These are phyloP conservation scores for Apiospora phragmitis DNA, from an alignment of 2,329 filamentous ascomycete genomes.

Conservation along the genomic window DNA sequence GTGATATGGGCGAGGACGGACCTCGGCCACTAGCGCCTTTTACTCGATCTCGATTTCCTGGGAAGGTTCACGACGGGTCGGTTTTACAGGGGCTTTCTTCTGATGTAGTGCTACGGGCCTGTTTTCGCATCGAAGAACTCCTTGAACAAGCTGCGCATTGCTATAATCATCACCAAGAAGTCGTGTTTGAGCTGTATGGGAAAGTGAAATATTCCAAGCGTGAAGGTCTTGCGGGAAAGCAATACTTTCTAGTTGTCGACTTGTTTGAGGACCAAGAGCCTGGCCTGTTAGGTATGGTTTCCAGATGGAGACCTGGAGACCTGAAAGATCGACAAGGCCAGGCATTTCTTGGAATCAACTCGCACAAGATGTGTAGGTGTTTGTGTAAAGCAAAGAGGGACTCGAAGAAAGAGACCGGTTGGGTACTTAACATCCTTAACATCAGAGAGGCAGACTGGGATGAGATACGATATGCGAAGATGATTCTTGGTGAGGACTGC, in stretches of 20 bases:
- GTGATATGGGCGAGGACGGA: background rate
- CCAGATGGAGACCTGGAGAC: slow-evolving; percentile 28
- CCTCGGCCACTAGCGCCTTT: slow-evolving; percentile 41
- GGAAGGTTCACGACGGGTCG: slow-evolving; percentile 49
- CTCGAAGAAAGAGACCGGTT: slow-evolving; percentile 22
- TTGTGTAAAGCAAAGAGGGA: slow-evolving; percentile 29
- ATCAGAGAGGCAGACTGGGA: slow-evolving; percentile 28
- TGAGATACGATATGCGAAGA: slow-evolving; percentile 26
- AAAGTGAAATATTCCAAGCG: slow-evolving; percentile 59
- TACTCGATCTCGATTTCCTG: slow-evolving; percentile 51
- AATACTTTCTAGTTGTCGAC: slow-evolving; percentile 66
- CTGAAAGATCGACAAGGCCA: slow-evolving; percentile 27
- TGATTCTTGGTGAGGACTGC: background rate
- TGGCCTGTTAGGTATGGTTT: slow-evolving; percentile 35
- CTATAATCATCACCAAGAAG: slow-evolving; percentile 34
- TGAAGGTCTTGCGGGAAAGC: slow-evolving; percentile 48
- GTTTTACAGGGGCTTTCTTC: slow-evolving; percentile 53
- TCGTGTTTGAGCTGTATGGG: slow-evolving; percentile 63
- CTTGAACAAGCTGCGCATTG: slow-evolving; percentile 43
- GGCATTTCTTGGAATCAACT: slow-evolving; percentile 23
- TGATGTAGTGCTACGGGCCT: slow-evolving; percentile 51
- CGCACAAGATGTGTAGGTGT: slow-evolving; percentile 28
- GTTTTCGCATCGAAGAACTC: slow-evolving; percentile 65
- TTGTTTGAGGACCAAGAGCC: slow-evolving; percentile 60
- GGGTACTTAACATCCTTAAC: slow-evolving; percentile 25